Base-by-base conservation (phyloP, 176 grass and related monocot species). In the Cocos nucifera region DNA sequence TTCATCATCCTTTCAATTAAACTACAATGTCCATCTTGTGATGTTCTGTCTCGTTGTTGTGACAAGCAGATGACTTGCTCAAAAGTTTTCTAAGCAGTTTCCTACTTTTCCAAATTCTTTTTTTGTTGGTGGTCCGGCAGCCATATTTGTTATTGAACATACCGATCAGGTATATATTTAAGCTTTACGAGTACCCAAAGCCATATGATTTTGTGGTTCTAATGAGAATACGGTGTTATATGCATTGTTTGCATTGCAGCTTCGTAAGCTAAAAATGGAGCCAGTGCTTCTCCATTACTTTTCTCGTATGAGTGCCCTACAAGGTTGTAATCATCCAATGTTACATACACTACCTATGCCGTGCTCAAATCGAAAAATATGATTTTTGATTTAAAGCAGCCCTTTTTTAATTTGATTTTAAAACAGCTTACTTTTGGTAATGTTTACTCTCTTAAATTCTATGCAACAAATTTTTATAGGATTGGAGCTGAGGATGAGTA, bases 231-330 rank as follows among this genome's bases (percentile, higher is more conserved):
- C 48, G n/a, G 18, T 28, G 3, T 18, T 64, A 55, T 17, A 12
- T 23, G 58, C 19, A 21, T 30, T 50, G 49, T 25, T 61, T 67
- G 66, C n/a, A 29, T 44, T 88, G 19, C 80, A 91, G 87, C 87
- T 97, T 81, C 84, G 88, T 51, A 97, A 97, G 76, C 80, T 97
- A 72, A 97, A 91, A 88, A 79, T 97, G 18, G 92, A 97, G 63
- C 92, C 84, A 49, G 92, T 91, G 55, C 66, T 97, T 49, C 27
- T 97, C 22, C 83, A 97, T 59, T 97, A 88, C 56, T 81, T 97
- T 17, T 82, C 83, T 55, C 69, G 62, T 51, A 69, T 91, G 84
- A 74, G 71, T 56, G 65, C 79, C 25, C 83, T 97, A 70, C 69
- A 77, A 97, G 84, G 92, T 97, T 63, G 63, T 77, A 51, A 3